Evolutionary conservation across 1,284 basidiomycete genomes (phyloP).

Genomic region (Ganoderma lucidum): DNA sequence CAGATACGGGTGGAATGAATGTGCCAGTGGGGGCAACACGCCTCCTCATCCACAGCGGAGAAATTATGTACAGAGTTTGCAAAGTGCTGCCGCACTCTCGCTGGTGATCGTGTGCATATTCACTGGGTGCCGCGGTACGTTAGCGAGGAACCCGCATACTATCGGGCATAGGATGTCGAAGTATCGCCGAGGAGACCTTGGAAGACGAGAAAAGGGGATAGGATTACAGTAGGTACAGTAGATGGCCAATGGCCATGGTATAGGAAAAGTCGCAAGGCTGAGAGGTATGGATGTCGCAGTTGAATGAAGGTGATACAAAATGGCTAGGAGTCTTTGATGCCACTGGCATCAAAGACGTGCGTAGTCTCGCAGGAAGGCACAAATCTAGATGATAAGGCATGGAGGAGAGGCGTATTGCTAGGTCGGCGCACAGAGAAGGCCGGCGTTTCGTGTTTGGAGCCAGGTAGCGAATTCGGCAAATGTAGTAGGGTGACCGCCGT

Average conservation of each 20-base stretch:
- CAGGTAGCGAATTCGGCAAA: neutral
- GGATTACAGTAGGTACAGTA: neutral
- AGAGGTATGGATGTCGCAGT: neutral
- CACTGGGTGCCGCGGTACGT: too few relatives aligned
- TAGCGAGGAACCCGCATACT: too few relatives aligned
- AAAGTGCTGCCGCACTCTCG: too few relatives aligned
- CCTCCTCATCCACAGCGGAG: too few relatives aligned
- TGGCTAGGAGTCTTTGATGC: neutral
- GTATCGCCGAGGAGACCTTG: too few relatives aligned
- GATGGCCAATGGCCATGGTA: neutral
- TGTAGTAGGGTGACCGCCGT: neutral
- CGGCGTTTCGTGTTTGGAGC: neutral
- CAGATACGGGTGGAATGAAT: too few relatives aligned
- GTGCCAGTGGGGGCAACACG: too few relatives aligned
- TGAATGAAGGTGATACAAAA: neutral
- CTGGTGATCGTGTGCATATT: too few relatives aligned
- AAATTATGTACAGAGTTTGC: too few relatives aligned
- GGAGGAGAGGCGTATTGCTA: neutral
- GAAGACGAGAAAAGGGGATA: neutral
- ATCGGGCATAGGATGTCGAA: too few relatives aligned
- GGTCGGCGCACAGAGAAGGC: neutral
- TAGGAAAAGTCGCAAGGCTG: neutral
- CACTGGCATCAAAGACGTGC: too few relatives aligned
- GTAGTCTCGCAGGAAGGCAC: neutral
- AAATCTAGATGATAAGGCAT: neutral